Percentiles rank a stretch among this genome's conserved stretches.
Evolutionary conservation across 441 rosid genomes (phyloP).

Genomic region (Jatropha multifida): DNA sequence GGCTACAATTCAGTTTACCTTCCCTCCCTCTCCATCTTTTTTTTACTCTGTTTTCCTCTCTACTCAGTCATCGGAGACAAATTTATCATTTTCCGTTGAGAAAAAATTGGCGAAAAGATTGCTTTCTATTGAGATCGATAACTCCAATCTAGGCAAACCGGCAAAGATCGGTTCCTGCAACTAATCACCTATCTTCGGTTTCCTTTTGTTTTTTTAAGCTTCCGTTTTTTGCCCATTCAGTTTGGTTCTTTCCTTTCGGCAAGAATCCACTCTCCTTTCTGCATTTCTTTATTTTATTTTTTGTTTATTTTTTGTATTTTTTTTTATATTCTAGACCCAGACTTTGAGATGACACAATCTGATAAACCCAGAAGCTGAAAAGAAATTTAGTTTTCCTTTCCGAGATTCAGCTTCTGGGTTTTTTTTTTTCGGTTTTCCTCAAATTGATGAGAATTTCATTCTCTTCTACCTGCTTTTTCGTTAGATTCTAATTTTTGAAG

Average conservation of each 20-base stretch:
- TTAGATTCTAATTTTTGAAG: neutral
- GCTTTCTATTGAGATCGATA: conserved; percentile 22
- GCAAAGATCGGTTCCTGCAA: conserved; percentile 16
- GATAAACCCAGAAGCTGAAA: conserved; percentile 34
- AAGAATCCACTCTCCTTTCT: conserved; percentile 42
- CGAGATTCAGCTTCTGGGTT: conserved; percentile 37
- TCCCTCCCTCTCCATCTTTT: conserved; percentile 1
- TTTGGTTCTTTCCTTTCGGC: conserved; percentile 49
- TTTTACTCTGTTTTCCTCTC: neutral
- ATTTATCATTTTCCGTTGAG: conserved; percentile 28
- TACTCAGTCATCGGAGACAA: conserved; percentile 21
- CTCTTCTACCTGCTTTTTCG: neutral
- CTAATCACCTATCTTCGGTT: conserved; percentile 17
- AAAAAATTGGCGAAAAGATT: conserved; percentile 35
- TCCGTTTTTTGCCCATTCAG: conserved; percentile 12
- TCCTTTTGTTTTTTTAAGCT: conserved; percentile 25
- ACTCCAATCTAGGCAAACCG: conserved; percentile 25
- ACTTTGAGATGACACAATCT: conserved; percentile 1
- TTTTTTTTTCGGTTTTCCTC: neutral
- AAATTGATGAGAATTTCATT: neutral
- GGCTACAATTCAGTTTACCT: conserved; percentile 33
- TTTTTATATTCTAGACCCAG: neutral
- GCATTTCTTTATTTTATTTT: neutral
- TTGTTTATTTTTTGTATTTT: neutral
- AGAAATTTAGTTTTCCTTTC: conserved; percentile 23